phyloP scores from a whole-genome alignment of 2,329 filamentous ascomycete species.

The Ophiostoma ips region DNA sequence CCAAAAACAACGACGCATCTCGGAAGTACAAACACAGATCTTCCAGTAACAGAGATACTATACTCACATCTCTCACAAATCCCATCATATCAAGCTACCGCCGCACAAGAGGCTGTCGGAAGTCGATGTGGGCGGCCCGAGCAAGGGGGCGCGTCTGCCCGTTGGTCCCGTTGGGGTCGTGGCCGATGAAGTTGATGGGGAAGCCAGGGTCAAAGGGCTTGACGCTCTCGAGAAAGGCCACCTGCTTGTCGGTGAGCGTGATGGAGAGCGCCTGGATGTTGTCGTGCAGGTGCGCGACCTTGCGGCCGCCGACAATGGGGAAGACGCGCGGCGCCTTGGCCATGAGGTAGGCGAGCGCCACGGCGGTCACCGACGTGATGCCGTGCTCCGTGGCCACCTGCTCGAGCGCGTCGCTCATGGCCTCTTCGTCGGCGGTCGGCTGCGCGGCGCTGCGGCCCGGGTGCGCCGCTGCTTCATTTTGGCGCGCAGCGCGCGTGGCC shows the following conservation, averaged over 20 bases:
- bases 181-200: no score
- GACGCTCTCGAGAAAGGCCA: no score
- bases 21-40: no score
- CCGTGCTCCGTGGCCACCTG: constrained; percentile 44
- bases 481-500: constrained; percentile 19
- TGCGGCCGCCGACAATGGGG: constrained; percentile 38
- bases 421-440: constrained; percentile 34
- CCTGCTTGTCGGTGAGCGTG: constrained; percentile 22
- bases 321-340: constrained; percentile 38
- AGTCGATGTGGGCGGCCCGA: no score
- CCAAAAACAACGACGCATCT: no score
- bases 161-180: no score
- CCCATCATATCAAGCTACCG: no score
- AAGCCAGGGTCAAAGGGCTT: no score
- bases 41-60: no score
- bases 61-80: no score
- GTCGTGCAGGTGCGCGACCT: constrained; percentile 34
- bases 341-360: constrained; percentile 40
- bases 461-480: not conserved
- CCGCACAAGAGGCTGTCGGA: no score
- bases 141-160: no score
- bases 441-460: constrained; percentile 8
- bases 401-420: constrained; percentile 43
- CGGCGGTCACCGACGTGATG: constrained; percentile 40
- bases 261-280: constrained; percentile 43